Evolutionary conservation across 345 rosid genomes (phyloP), one percentile per base, ranked within the genome.

Genomic region (Pistacia integerrima): DNA sequence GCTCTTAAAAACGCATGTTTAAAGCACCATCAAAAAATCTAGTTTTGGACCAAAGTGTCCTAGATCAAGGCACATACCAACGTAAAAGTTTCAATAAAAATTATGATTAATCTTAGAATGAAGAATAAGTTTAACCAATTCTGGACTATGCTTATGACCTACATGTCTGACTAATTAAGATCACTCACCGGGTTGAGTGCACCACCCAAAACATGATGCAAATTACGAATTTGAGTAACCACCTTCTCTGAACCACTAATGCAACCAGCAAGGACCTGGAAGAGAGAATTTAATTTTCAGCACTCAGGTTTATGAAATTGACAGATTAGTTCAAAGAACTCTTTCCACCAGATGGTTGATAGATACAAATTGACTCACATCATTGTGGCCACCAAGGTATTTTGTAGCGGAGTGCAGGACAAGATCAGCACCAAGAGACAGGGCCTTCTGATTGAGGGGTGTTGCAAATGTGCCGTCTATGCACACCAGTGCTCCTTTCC

Each of bases 381-480:
- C 98, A 80, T 96, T 96, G 77, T 96, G 99, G 22, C 99, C 99
- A 33, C 90, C 99, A 69, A 96, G 90, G 82, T 85, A 96, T 77
- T 96, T 96, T 62, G 99, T 92, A 67, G 91, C 91, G 75, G 99
- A 96, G 81, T 96, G 99, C 74, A 96, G 79, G 58, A 91, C 85
- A 80, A 96, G 93, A 91, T 96, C 99, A 78, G 99, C 97, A 71
- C 99, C 99, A 78, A 92, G 90, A 25, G 97, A 88, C 74, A 96
- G 92, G 25, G 94, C 97, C 84, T 94, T 96, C 84, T 96, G 99
- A 82, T 96, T 96, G 78, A 96, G 83, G 80, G 98, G 97, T 68
- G 99, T 96, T 44, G 99, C 99, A 85, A 96, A 96, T 79, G 99
- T 96, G 76, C 99, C 99, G 81, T 96, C 99, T 52, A 96, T 87